Evolutionary conservation across 441 rosid species (phyloP), one percentile per base, ranked within the genome.

Genomic region (Codiaeum variegatum): DNA sequence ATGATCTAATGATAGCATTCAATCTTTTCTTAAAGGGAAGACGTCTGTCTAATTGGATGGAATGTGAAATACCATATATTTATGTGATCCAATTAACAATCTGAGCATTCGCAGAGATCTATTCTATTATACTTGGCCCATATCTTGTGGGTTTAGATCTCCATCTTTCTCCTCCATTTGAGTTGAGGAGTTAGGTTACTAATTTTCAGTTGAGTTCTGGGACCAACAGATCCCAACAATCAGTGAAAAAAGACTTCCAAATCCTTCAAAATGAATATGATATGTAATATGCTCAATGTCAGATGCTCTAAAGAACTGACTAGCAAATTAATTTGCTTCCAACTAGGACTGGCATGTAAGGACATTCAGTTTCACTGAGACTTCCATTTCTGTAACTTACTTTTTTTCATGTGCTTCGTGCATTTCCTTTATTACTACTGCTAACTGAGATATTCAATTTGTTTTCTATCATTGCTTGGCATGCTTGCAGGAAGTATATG

Each of bases 401-500:
- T 19, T 42, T 64, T 4, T 16, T 46, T 15, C 32, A 59, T 62
- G n/a, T 18, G 28, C 31, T 62, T 16, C 46, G 1, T 58, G 40
- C 15, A 61, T 61, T 40, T 67, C 47, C 34, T 15, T 19, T 44
- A 32, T 32, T 47, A 34, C 3, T 5, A 18, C 29, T 38, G 4
- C 15, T 54, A 31, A 46, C 58, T 52, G 47, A 40, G 58, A 26
- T 32, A 69, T 67, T 54, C 28, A 16, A 12, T 34, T 42, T n/a
- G 8, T 61, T 66, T 68, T 55, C 19, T 38, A 52, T 73, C 34
- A 67, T 26, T 13, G 36, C 24, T 59, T 16, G 38, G 36, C 46
- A 26, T 76, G 36, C 68, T 78, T 79, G 72, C 91, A 93, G 98
- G 97, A 94, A 85, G 86, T 83, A 40, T 90, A 94, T 70, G 74